These are phyloP conservation scores for Arthrobotrys iridis DNA, from an alignment of 2,329 filamentous ascomycete species.

Conservation along the genomic window DNA sequence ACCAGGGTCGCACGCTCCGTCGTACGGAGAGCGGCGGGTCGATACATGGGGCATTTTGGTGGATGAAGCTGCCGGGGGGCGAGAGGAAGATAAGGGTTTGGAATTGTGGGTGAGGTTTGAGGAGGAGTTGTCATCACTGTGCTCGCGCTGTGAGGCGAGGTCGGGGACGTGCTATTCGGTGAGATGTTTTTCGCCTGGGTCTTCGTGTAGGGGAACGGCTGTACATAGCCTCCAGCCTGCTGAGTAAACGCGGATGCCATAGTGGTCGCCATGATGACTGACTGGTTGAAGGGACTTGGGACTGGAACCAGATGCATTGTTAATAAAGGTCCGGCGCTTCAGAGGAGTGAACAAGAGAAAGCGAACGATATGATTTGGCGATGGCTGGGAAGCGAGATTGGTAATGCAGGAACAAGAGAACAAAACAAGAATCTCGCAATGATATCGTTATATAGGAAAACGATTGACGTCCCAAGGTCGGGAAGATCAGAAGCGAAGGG, in stretches of 20 bases:
- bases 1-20: conserved; percentile 56
- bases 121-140: conserved; percentile 41
- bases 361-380: conserved; percentile 14
- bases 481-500: conserved; percentile 28
- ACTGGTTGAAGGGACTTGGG: conserved; percentile 26
- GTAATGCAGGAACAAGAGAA: conserved; percentile 31
- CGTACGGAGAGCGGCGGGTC: conserved; percentile 58
- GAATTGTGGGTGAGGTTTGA: conserved; percentile 36
- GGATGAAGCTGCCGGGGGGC: conserved; percentile 58
- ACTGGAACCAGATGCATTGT: conserved; percentile 52
- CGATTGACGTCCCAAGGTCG: background rate
- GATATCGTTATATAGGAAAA: conserved; percentile 35
- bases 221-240: conserved; percentile 13
- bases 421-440: conserved; percentile 47
- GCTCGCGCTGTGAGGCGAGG: conserved; percentile 45
- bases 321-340: conserved; percentile 16
- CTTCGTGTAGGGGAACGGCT: conserved; percentile 25
- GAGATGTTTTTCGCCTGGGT: conserved; percentile 50
- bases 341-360: conserved; percentile 10
- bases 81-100: conserved; percentile 50
- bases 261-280: conserved; percentile 41
- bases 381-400: conserved; percentile 32
- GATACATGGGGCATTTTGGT: conserved; percentile 58
- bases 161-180: conserved; percentile 46
- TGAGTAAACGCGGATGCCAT: conserved; percentile 41